Evolutionary conservation across 164 flowering plant genomes (phyloP), one percentile per base, ranked within the genome.

Genomic region (Protea cynaroides): DNA sequence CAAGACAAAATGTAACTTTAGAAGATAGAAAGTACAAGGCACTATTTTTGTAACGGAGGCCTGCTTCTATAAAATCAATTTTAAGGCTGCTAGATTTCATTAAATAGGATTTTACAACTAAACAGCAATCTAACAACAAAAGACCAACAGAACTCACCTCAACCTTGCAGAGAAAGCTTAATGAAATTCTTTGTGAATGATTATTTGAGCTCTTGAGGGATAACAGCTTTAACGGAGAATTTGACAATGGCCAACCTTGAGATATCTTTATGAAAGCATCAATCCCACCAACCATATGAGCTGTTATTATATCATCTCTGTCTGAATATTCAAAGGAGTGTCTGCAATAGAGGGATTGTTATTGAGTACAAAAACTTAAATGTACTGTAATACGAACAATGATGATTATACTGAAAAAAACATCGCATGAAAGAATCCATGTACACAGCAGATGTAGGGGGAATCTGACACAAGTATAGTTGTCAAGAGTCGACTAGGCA

Each of bases 301-400:
- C 89, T 38, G 75, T 69, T 58, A 90, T 72, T 11, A 60, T 78
- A 70, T 85, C 96, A 58, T 90, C 93, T 69, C 63, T 77, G 38
- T 90, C 92, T n/a, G 71, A 49, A 72, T 86, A 90, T 71, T 88
- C 88, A 69, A 85, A 68, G 2, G 87, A 78, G 71, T 87, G 80
- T 79, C 98, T 90, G 80, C 70, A 77, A 51, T 37, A 15, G 56
- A 65, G 21, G 54, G 19, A 40, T 25, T 22, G 66, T 29, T 2
- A 34, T 18, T 12, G 44, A 14, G 36, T 25, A 29, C 12, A 36
- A 18, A 14, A 8, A 6, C 22, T 51, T 51, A 18, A 18, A 51
- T 50, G 17, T 4, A 50, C n/a, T 11, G n/a, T n/a, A n/a, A n/a
- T n/a, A n/a, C n/a, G n/a, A n/a, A 40, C 14, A 40, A 40, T 40